These are phyloP conservation scores for Metschnikowia continentalis DNA, from an alignment of 805 yeast genomes.

Conservation along the genomic window DNA sequence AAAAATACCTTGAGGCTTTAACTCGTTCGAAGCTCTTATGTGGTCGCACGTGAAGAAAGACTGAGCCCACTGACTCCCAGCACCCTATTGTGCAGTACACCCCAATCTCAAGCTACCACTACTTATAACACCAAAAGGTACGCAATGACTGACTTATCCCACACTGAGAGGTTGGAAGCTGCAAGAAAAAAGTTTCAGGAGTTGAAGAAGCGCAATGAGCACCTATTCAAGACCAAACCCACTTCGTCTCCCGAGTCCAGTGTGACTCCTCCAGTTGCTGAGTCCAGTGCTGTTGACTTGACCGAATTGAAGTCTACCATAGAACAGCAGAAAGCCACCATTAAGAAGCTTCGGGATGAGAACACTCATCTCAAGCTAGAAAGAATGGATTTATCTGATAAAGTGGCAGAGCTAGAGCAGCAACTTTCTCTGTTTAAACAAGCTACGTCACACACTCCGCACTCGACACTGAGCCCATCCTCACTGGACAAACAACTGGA, in stretches of 20 bases:
- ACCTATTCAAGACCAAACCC: neutral
- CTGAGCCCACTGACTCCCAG: no score
- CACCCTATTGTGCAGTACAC: neutral
- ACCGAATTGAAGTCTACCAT: constrained; percentile 23
- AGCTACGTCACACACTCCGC: neutral
- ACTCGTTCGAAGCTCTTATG: no score
- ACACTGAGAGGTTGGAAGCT: constrained; percentile 64
- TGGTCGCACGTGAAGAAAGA: no score
- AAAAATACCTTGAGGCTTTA: no score
- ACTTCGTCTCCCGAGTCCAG: neutral
- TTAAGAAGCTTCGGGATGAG: constrained; percentile 36
- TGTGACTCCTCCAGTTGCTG: neutral
- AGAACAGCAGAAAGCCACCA: constrained; percentile 31
- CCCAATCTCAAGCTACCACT: neutral
- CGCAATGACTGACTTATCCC: constrained; percentile 20
- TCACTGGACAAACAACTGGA: no score
- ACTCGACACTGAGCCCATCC: constrained; percentile 14
- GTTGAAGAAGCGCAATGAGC: constrained; percentile 44
- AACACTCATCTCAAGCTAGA: constrained; percentile 39
- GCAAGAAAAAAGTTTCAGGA: constrained; percentile 74
- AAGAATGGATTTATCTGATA: constrained; percentile 36
- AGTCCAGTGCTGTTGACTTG: neutral
- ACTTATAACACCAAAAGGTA: neutral
- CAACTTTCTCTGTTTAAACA: constrained; percentile 16
- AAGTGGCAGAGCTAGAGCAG: constrained; percentile 27